Evolutionary conservation across 768 basidiomycete genomes (phyloP).

Genomic region (Boletus reticulatus): DNA sequence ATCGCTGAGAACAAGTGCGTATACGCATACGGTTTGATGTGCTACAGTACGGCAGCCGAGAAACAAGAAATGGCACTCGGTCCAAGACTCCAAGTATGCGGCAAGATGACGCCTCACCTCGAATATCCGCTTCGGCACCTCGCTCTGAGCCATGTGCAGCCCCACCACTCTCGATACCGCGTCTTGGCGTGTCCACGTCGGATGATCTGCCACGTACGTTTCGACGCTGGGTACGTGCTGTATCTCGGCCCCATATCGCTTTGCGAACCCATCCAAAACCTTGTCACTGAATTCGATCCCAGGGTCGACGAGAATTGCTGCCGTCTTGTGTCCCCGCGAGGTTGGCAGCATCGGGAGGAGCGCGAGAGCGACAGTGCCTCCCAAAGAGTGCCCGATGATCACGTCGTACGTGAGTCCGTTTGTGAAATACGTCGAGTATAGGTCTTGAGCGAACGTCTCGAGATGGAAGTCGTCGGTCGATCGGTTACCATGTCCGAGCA

Average conservation of each 20-base stretch:
- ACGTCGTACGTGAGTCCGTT: slow-evolving; percentile 9
- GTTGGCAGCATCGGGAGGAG: slow-evolving; percentile 10
- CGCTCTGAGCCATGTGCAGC: slow-evolving; percentile 6
- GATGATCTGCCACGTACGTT: neutral
- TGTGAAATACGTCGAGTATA: slow-evolving; percentile 15
- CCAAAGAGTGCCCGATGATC: slow-evolving; percentile 18
- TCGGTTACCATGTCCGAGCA: slow-evolving; percentile 17
- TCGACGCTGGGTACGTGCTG: slow-evolving; percentile 3
- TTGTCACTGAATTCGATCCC: slow-evolving; percentile 1
- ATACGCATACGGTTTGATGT: slow-evolving; percentile 14
- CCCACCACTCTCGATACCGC: slow-evolving; percentile 10
- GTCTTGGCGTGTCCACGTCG: slow-evolving; percentile 16
- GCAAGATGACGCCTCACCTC: neutral
- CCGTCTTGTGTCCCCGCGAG: neutral
- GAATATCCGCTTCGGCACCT: neutral
- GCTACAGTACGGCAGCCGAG: neutral
- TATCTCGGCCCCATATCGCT: neutral
- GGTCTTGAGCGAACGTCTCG: slow-evolving; percentile 9
- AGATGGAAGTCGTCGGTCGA: slow-evolving; percentile 10
- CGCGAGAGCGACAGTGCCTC: slow-evolving; percentile 7
- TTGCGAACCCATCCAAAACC: neutral
- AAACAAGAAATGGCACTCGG: too few relatives aligned
- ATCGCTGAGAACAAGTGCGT: slow-evolving; percentile 6
- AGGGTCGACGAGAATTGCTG: slow-evolving; percentile 16
- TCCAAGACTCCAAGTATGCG: too few relatives aligned